Conservation (phyloP, 345 rosid species). For the Pistacia integerrima region DNA sequence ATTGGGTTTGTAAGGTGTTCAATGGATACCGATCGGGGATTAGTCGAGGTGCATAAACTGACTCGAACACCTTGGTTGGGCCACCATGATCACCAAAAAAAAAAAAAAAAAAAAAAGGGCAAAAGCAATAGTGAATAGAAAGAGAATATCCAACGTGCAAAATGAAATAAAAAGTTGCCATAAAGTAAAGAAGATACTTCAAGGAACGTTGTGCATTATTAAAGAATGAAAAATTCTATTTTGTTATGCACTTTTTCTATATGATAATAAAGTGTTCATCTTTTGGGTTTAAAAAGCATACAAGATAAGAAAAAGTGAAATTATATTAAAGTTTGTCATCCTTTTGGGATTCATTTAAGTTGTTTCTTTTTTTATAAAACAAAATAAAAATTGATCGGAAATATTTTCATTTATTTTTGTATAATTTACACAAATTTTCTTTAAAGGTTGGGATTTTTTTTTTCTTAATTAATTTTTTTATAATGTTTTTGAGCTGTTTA, state of each 20-base stretch:
- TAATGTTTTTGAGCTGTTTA: too few species aligned
- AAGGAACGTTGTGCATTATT: background rate
- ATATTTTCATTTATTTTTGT: background rate
- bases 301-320: background rate
- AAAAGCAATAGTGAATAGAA: too few species aligned
- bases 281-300: background rate
- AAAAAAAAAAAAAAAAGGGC: background rate
- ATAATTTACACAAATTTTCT: too few species aligned
- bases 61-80: too few species aligned
- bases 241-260: background rate
- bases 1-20: too few species aligned
- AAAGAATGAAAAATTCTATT: background rate
- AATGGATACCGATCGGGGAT: too few species aligned
- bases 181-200: background rate
- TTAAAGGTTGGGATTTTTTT: background rate
- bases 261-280: background rate
- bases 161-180: background rate
- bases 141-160: background rate
- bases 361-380: background rate
- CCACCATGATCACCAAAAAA: too few species aligned
- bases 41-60: too few species aligned
- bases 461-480: background rate
- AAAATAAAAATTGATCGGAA: background rate
- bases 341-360: background rate
- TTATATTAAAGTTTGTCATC: background rate